Evolutionary conservation across 1,284 basidiomycete species (phyloP).

Genomic region (Paramarasmius palmivorus): DNA sequence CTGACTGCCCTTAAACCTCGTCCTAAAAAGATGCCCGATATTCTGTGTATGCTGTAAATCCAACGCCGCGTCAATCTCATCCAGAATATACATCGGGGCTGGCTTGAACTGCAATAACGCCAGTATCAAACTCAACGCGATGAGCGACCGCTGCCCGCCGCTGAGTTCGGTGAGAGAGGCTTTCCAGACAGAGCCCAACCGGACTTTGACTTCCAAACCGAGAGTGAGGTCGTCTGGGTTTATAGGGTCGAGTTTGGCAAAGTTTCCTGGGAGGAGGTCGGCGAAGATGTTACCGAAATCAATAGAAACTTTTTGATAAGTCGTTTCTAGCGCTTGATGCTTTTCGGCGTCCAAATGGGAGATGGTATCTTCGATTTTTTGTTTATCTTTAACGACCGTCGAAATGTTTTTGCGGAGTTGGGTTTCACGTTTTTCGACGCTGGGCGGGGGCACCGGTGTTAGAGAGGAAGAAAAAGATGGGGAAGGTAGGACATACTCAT

Average conservation of each 20-base stretch:
- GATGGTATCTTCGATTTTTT: slow-evolving; percentile 96
- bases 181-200: slow-evolving; percentile 95
- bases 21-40: slow-evolving; percentile 95
- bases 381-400: slow-evolving; percentile 91
- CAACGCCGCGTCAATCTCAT: slow-evolving; percentile 97
- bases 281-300: slow-evolving; percentile 98
- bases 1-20: slow-evolving; percentile 96
- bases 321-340: slow-evolving; percentile 89
- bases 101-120: slow-evolving; percentile 97
- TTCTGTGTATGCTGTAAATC: slow-evolving; percentile 97
- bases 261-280: slow-evolving; percentile 95
- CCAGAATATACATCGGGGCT: slow-evolving; percentile 99
- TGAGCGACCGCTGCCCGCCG: slow-evolving; percentile 97
- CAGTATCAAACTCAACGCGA: slow-evolving; percentile 97
- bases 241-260: slow-evolving; percentile 92
- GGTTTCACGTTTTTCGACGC: slow-evolving; percentile 93
- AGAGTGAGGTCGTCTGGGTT: slow-evolving; percentile 92
- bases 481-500: slow-evolving; percentile 74
- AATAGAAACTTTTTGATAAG: slow-evolving; percentile 96
- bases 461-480: background rate
- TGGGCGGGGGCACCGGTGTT: slow-evolving; percentile 30
- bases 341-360: slow-evolving; percentile 94
- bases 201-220: slow-evolving; percentile 97
- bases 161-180: slow-evolving; percentile 95
- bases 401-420: slow-evolving; percentile 86